Evolutionary conservation across 2,329 filamentous ascomycete species (phyloP), one percentile per base, ranked within the genome.

Genomic region (Venturia oleaginea): DNA sequence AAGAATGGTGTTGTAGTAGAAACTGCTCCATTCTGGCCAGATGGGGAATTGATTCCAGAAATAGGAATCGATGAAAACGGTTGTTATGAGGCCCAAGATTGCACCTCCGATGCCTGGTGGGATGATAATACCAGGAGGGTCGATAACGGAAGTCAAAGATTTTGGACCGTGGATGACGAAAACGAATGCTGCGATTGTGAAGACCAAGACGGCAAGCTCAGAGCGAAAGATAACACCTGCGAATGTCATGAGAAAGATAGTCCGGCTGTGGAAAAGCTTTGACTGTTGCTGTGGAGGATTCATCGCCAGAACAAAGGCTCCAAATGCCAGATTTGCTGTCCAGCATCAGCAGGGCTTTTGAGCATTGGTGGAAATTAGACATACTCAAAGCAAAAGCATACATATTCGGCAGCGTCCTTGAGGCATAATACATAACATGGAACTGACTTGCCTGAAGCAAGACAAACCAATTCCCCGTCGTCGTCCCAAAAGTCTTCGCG

Each of bases 371-470:
- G 30, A 24, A 6, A 34, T 15, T 24, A 17, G 10, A 81, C 87
- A 76, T 80, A 93, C 88, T 91, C 65, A 97, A 78, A 11, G 86
- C 85, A 78, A 97, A 94, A 24, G 94, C 92, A 76, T 97, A 96
- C 89, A 95, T 96, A 74, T 99, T 99, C 1, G 94, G 94, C 68
- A 99, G 78, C 2, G 92, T 94, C 66, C 94, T 83, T 19, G 92
- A 94, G 17, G 92, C 88, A 78, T 99, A 99, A 76, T 91, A 99
- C 67, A 94, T 82, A 67, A 96, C 78, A 76, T 99, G 94, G 72
- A 99, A 99, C 75, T 97, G 93, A 74, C 86, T 88, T 1, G 85
- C 84, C 72, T 92, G 88, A 63, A 97, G 81, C 46, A 90, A 67
- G 4, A 88, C 77, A 78, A 89, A 99, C 92, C 93, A 97, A 64